phyloP scores from a whole-genome alignment of 2,329 filamentous ascomycete genomes.

The Cadophora luteo-olivacea region DNA sequence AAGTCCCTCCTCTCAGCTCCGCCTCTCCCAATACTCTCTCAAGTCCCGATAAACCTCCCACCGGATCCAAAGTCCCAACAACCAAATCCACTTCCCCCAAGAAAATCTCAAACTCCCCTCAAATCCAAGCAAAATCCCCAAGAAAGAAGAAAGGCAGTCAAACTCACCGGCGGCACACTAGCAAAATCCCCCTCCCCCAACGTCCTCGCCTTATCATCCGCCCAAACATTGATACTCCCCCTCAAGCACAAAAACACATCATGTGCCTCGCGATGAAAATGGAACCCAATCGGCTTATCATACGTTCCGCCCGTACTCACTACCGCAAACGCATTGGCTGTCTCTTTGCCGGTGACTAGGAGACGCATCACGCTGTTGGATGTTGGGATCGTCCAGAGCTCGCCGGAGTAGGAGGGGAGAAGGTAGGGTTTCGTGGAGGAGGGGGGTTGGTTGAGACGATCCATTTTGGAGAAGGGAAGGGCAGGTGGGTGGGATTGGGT shows the following conservation, averaged over 20 bases:
- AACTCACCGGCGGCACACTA: slow-evolving; percentile 59
- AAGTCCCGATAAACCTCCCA: no score
- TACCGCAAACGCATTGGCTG: slow-evolving; percentile 40
- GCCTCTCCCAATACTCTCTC: no score
- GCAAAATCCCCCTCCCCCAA: slow-evolving; percentile 63
- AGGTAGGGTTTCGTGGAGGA: slow-evolving; percentile 33
- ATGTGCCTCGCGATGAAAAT: slow-evolving; percentile 62
- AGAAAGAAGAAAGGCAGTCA: background rate
- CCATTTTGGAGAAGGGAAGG: background rate
- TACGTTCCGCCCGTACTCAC: slow-evolving; percentile 39
- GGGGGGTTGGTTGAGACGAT: slow-evolving; percentile 25
- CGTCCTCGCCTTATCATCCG: slow-evolving; percentile 60
- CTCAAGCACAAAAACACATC: slow-evolving; percentile 64
- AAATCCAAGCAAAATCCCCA: background rate
- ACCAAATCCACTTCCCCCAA: no score
- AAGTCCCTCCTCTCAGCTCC: no score
- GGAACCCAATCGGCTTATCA: slow-evolving; percentile 52
- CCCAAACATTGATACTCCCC: slow-evolving; percentile 62
- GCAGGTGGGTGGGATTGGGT: background rate
- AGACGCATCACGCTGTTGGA: slow-evolving; percentile 38
- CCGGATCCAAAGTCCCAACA: no score
- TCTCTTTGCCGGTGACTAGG: slow-evolving; percentile 41
- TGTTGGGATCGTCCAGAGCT: slow-evolving; percentile 40
- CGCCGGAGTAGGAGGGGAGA: slow-evolving; percentile 36
- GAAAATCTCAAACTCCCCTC: no score